Evolutionary conservation across 371 early-diverging fungal species (phyloP).

Genomic region (Batkoa obscura): DNA sequence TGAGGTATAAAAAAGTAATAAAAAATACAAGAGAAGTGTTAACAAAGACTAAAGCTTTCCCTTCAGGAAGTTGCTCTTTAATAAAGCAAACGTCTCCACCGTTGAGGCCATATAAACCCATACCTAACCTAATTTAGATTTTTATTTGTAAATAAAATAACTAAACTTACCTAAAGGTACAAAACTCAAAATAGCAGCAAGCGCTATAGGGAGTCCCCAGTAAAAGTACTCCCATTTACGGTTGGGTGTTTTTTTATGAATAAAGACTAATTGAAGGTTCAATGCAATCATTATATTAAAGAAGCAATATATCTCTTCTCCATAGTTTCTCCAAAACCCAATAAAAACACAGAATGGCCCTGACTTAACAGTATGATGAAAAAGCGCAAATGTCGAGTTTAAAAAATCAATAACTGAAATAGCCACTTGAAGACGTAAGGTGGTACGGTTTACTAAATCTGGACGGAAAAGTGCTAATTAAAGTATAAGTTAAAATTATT

Average conservation of each 20-base stretch:
- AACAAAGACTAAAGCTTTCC: background rate
- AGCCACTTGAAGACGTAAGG: background rate
- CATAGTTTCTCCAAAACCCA: background rate
- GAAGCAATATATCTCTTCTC: slow-evolving; percentile 3
- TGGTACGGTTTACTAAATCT: background rate
- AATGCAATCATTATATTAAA: background rate
- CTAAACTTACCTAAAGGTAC: background rate
- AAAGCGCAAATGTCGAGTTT: background rate
- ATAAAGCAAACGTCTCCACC: background rate
- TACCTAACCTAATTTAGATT: background rate
- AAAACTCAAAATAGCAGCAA: background rate
- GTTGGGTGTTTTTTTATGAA: background rate
- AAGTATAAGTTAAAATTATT: no score
- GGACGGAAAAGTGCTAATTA: no score
- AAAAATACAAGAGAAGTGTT: background rate
- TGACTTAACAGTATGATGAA: background rate
- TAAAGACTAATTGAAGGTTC: slow-evolving; percentile 2
- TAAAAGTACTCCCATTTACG: slow-evolving; percentile 2
- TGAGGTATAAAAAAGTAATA: background rate
- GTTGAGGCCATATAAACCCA: background rate
- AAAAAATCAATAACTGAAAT: background rate
- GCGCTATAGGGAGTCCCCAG: background rate
- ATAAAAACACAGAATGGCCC: background rate
- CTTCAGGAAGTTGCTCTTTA: background rate
- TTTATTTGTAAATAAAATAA: background rate